These are phyloP conservation scores for Phytophthora capsici DNA, from an alignment of 352 stramenopile species.

Conservation along the genomic window DNA sequence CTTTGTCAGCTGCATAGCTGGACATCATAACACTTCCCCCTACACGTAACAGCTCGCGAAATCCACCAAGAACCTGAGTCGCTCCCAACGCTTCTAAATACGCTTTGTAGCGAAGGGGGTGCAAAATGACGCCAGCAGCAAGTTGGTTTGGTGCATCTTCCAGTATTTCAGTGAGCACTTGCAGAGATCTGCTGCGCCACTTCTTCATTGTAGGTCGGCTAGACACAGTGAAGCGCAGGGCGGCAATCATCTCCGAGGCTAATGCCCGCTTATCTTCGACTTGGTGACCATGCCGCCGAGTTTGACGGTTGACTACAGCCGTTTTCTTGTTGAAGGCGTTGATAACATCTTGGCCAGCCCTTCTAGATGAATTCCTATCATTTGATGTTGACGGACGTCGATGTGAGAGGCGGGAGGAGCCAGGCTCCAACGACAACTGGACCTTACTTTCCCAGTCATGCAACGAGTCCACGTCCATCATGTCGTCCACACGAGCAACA, in stretches of 20 bases:
- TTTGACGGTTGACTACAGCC: conserved; percentile 8
- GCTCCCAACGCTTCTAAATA: conserved; percentile 53
- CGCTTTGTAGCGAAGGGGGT: neutral
- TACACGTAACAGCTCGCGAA: conserved; percentile 46
- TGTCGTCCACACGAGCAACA: conserved; percentile 46
- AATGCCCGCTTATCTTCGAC: conserved; percentile 37
- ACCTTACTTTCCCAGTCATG: conserved; percentile 61
- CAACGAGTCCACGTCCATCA: conserved; percentile 44
- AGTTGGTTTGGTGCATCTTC: conserved; percentile 31
- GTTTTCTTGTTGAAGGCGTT: conserved; percentile 53
- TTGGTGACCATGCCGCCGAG: conserved; percentile 2
- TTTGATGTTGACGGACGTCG: conserved; percentile 37
- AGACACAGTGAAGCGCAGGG: conserved; percentile 36
- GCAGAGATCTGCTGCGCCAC: conserved; percentile 39
- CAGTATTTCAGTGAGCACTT: conserved; percentile 34
- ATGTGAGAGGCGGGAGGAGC: conserved; percentile 44
- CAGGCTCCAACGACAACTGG: conserved; percentile 49
- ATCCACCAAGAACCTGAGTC: conserved; percentile 55
- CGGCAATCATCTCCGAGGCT: conserved; percentile 49
- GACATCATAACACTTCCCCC: conserved; percentile 43
- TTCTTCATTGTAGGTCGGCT: conserved; percentile 17
- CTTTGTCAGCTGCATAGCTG: conserved; percentile 25
- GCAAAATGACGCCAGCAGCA: neutral
- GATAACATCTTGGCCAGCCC: conserved; percentile 42
- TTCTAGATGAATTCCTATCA: conserved; percentile 41